These are phyloP conservation scores for Sporobolomyces phaffii DNA, from an alignment of 768 basidiomycete species.

Conservation along the genomic window DNA sequence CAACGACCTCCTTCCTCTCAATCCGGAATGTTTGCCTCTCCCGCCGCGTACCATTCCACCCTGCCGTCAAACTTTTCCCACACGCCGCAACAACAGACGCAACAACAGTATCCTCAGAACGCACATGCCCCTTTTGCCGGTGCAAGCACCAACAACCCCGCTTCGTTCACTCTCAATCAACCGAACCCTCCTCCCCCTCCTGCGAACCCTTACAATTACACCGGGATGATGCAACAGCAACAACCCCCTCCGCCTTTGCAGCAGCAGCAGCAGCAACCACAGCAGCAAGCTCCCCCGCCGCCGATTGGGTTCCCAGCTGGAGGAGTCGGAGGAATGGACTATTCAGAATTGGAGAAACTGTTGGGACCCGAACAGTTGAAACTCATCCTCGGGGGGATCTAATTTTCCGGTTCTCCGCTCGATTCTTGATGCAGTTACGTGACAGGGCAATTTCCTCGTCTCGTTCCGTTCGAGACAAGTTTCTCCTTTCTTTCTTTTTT, in stretches of 20 bases:
- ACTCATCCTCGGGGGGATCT: conserved; percentile 25
- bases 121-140: neutral
- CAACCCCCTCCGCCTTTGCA: neutral
- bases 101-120: neutral
- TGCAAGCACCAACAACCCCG: neutral
- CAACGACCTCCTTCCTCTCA: conserved; percentile 4
- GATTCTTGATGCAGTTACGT: conserved; percentile 7
- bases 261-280: conserved; percentile 3
- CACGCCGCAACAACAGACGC: neutral
- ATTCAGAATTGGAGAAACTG: conserved; percentile 24
- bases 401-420: neutral
- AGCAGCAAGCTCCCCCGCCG: neutral
- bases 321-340: conserved; percentile 23
- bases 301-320: neutral
- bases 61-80: neutral
- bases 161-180: no score
- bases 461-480: no score
- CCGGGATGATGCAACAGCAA: neutral
- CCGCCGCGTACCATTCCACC: neutral
- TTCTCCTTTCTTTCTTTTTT: no score
- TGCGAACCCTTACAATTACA: neutral
- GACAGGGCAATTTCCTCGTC: no score
- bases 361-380: conserved; percentile 27
- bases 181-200: neutral
- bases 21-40: conserved; percentile 22